Evolutionary conservation across 1,139 yeast genomes (phyloP).

Genomic region (Debaryomyces singareniensis): DNA sequence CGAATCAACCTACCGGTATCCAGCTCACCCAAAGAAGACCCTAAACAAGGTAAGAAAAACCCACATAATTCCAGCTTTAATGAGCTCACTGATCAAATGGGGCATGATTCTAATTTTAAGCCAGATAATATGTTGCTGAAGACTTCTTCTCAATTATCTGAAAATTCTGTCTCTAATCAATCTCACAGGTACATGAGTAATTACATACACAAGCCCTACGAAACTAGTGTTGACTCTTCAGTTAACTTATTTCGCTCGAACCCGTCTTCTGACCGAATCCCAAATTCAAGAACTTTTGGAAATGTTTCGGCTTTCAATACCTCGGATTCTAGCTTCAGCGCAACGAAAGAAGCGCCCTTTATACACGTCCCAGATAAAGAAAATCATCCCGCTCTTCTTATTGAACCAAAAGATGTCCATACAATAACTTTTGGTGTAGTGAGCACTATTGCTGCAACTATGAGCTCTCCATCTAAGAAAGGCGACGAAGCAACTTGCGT

Average conservation of each 20-base stretch:
- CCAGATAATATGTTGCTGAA: no score
- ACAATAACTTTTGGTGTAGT: conserved; percentile 56
- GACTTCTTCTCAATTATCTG: not conserved
- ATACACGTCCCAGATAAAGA: conserved; percentile 23
- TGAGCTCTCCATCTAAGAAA: conserved; percentile 14
- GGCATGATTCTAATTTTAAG: not conserved
- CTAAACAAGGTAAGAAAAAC: not conserved
- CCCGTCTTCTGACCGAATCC: no score
- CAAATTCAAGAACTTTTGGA: no score
- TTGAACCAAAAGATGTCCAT: conserved; percentile 61
- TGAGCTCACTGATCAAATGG: no score
- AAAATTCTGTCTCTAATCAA: not conserved
- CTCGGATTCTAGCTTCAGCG: no score
- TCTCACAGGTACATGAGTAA: not conserved
- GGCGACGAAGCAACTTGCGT: conserved; percentile 57
- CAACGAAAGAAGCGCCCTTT: no score
- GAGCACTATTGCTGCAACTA: conserved; percentile 41
- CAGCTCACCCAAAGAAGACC: not conserved
- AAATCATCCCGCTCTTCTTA: conserved; percentile 35
- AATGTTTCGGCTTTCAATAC: no score
- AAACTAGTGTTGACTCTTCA: no score
- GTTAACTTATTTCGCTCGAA: no score
- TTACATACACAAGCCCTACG: not conserved
- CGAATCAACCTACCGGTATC: not conserved
- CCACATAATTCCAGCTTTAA: not conserved